Percentiles rank a stretch among this genome's conserved stretches.
phyloP scores from a whole-genome alignment of 192 early-diverging fungal genomes.

The Paraglomus brasilianum region DNA sequence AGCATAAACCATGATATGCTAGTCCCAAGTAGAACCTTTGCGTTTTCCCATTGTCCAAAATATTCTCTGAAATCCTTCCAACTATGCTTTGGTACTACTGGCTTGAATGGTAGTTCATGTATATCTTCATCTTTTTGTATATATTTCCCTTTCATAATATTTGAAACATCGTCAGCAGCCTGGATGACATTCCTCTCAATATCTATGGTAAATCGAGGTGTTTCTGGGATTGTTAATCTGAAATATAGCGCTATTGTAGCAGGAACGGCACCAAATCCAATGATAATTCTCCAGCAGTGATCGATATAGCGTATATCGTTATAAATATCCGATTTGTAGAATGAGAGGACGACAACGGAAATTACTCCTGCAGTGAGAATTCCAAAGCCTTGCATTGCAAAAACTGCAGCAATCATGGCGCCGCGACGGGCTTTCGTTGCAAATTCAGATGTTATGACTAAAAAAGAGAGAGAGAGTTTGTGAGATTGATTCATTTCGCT shows the following conservation, averaged over 20 bases:
- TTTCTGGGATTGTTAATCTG: conserved; percentile 80
- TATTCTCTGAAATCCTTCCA: conserved; percentile 55
- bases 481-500: neutral
- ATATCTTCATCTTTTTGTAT: conserved; percentile 36
- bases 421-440: conserved; percentile 77
- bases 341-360: conserved; percentile 62
- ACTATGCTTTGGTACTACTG: conserved; percentile 41
- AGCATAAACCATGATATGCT: conserved; percentile 75
- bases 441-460: conserved; percentile 87
- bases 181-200: conserved; percentile 54
- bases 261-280: conserved; percentile 80
- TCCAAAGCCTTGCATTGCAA: conserved; percentile 93
- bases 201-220: conserved; percentile 72
- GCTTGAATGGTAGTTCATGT: neutral
- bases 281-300: conserved; percentile 83
- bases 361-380: conserved; percentile 76
- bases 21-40: conserved; percentile 76
- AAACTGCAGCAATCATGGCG: conserved; percentile 79
- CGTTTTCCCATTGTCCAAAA: conserved; percentile 79
- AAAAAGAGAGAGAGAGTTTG: conserved; percentile 66
- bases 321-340: conserved; percentile 66
- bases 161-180: conserved; percentile 46
- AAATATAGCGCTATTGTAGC: conserved; percentile 78
- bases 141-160: conserved; percentile 47
- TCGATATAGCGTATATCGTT: conserved; percentile 67